Base-by-base conservation (phyloP, 2,329 filamentous ascomycete genomes). In the Coniochaeta sp. region DNA sequence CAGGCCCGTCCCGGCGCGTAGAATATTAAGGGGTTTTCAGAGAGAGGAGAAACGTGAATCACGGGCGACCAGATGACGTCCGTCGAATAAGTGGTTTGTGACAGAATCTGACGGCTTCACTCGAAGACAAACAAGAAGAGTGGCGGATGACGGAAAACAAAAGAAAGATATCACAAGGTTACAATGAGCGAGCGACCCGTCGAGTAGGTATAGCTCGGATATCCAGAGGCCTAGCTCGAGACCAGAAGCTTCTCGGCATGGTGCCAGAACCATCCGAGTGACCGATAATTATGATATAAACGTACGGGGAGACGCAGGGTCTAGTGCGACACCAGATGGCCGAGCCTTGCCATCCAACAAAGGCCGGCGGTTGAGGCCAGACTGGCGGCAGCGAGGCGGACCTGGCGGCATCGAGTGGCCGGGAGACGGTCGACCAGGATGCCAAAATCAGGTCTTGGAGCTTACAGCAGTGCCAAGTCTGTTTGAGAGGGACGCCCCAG, bases 131-230 rank as follows among this genome's bases (percentile, higher is more conserved):
- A 40, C 42, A 57, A 24, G 12, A 1, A 38, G 17, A 24, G 38
- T 40, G 16, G 47, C 40, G 55, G n/a, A 36, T 36, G 60, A 42
- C 38, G 24, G 32, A 42, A 52, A 38, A 47, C 40, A 50, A 55
- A 59, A 54, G 60, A 61, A 61, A 57, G 16, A 50, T 14, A 57
- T 44, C 40, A 32, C 32, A 40, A 58, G 42, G 56, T 38, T 19
- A 40, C 32, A 34, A 42, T 55, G n/a, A 30, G 34, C 16, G 30
- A 58, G 32, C 22, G 50, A 32, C 24, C 55, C 36, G 40, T 47
- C 55, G 12, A 36, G 17, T 32, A 60, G 55, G 42, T 38, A 52
- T 47, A 44, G 19, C 34, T 52, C 30, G 24, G 24, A 36, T n/a
- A n/a, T 19, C 19, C 30, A 17, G 54, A 56, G 54, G 54, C 54